Conservation (phyloP, 257 asterid species). For the Ocimum tenuiflorum region DNA sequence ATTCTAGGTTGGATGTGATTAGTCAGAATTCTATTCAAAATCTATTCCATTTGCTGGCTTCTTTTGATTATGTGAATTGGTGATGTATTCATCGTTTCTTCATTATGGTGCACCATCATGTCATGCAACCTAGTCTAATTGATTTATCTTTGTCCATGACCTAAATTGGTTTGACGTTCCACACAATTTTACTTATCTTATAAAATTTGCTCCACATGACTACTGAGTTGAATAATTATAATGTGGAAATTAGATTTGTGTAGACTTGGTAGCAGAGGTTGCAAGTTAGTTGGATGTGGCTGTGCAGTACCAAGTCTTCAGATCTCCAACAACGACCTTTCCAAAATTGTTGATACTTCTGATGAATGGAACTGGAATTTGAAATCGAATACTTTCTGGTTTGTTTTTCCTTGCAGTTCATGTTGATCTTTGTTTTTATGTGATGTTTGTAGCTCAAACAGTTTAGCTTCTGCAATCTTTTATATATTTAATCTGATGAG, state of each 20-base stretch:
- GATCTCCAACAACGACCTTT: constrained; percentile 77
- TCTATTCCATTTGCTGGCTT: not conserved
- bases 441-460: not conserved
- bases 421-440: not conserved
- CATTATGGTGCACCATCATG: not conserved
- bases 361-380: constrained; percentile 97
- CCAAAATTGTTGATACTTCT: constrained; percentile 58
- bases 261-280: constrained; percentile 62
- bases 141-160: not conserved
- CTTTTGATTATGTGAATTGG: not conserved
- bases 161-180: not conserved
- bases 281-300: constrained; percentile 90
- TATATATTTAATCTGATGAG: not conserved
- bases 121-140: not conserved
- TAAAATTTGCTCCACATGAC: not conserved
- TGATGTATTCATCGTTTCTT: not conserved
- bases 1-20: not conserved
- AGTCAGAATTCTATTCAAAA: not conserved
- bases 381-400: constrained; percentile 73
- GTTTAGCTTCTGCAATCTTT: not conserved
- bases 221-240: constrained; percentile 7
- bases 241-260: constrained; percentile 12
- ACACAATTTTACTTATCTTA: not conserved
- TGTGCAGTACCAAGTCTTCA: constrained; percentile 69
- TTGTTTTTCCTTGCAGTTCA: constrained; percentile 19